Evolutionary conservation across 805 yeast genomes (phyloP), one percentile per base, ranked within the genome.

Genomic region (Barnettozyma pratensis): DNA sequence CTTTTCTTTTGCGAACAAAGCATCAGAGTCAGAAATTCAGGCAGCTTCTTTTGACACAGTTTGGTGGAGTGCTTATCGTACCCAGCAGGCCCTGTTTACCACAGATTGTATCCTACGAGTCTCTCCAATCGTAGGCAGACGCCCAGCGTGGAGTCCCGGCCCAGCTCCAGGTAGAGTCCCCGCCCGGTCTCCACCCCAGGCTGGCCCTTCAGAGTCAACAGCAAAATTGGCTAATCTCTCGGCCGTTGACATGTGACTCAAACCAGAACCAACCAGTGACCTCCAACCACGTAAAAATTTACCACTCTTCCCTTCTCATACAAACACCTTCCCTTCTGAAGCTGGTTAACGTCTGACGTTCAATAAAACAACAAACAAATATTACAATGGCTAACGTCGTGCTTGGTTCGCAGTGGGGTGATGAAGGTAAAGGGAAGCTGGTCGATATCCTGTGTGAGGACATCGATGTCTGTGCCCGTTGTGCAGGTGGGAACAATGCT

Each of bases 351-450:
- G 50, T 47, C 39, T 27, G 11, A 35, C 50, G 50, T 47, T 47
- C 50, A 47, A 46, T 35, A 31, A 36, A 40, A n/a, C 11, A 14
- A 28, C 30, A 11, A n/a, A 41, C 14, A 32, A n/a, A 7, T 7
- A 26, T 7, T 19, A 53, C 28, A 35, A 71, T 72, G 76, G 72
- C 71, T 59, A 70, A 71, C 65, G 98, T 94, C 56, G 99, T 94
- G 47, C 77, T 94, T 62, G 99, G 99, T 51, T 75, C 98, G 71
- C 99, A 94, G 72, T 94, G 99, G 99, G 99, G 99, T 56, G 99
- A 94, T 66, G 99, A 94, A 80, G 99, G 99, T 66, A 94, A 94
- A 68, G 99, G 99, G 50, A 94, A 94, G 71, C 79, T 94, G 50
- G 99, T 94, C 44, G 99, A 94, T 67, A 75, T 94, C 48, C 77